Evolutionary conservation across 23 red algal genomes (phyloP).

Genomic region (Agarophyton chilense): DNA sequence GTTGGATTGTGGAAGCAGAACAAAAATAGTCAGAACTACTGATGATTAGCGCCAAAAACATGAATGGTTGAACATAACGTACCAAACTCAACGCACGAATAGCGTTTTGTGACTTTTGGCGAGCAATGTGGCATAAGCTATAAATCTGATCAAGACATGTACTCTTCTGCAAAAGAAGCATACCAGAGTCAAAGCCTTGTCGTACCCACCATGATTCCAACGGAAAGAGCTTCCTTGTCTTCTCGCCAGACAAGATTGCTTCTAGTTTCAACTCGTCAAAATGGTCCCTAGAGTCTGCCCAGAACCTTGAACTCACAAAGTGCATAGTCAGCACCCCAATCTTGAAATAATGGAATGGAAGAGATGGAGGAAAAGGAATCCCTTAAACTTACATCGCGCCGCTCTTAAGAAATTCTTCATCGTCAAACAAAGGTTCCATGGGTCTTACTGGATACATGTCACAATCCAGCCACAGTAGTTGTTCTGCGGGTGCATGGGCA

Average conservation of each 20-base stretch:
- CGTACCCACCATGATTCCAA: conserved; percentile 57
- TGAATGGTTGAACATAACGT: neutral
- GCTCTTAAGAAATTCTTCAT: conserved; percentile 34
- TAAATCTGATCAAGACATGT: conserved; percentile 1
- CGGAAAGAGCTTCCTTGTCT: conserved; percentile 10
- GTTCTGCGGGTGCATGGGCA: conserved; percentile 23
- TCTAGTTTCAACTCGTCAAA: conserved; percentile 41
- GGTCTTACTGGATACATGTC: conserved; percentile 47
- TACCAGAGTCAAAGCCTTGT: conserved; percentile 66
- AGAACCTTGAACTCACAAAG: conserved; percentile 14
- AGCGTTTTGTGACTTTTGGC: neutral
- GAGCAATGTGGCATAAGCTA: conserved; percentile 31
- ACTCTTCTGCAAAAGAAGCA: conserved; percentile 22
- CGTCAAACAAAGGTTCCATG: conserved; percentile 36
- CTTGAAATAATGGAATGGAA: neutral
- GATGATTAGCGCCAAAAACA: no score
- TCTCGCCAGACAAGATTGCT: conserved; percentile 6
- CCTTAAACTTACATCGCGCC: conserved; percentile 61
- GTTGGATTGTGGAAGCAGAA: neutral
- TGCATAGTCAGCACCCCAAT: neutral
- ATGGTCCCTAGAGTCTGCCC: conserved; percentile 56
- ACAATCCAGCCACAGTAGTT: conserved; percentile 58
- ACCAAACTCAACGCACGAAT: conserved; percentile 56
- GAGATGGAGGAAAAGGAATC: no score
- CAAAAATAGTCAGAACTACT: neutral